These are phyloP conservation scores for Podosphaera xanthii DNA, from an alignment of 2,329 filamentous ascomycete genomes.

Conservation along the genomic window DNA sequence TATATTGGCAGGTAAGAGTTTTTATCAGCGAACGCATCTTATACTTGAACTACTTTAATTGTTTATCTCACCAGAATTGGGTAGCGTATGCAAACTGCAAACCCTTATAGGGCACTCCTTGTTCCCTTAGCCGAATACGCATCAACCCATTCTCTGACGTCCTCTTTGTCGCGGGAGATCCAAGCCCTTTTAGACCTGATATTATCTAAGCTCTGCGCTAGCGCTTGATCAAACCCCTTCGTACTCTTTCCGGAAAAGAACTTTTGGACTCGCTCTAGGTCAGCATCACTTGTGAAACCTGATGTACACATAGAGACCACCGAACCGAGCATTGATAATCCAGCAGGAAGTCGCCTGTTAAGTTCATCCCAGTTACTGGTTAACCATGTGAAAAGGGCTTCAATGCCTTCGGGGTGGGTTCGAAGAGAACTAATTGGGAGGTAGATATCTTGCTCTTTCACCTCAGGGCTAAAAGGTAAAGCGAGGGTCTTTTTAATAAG, in stretches of 20 bases:
- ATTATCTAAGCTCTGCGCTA: conserved; percentile 74
- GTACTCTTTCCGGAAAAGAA: conserved; percentile 72
- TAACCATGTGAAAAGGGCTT: conserved; percentile 65
- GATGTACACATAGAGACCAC: conserved; percentile 66
- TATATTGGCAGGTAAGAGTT: no score
- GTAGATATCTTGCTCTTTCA: conserved; percentile 90
- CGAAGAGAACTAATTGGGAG: conserved; percentile 64
- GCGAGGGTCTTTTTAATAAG: conserved; percentile 63
- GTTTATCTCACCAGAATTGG: no score
- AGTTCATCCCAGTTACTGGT: conserved; percentile 74
- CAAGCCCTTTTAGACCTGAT: conserved; percentile 69
- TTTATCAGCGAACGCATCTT: no score
- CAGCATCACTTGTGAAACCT: conserved; percentile 55
- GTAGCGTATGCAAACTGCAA: neutral
- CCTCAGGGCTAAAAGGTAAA: conserved; percentile 53
- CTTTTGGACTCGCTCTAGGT: conserved; percentile 49
- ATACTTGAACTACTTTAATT: no score
- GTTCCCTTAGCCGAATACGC: conserved; percentile 22
- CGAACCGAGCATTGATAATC: conserved; percentile 61
- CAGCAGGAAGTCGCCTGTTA: conserved; percentile 62
- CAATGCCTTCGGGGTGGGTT: conserved; percentile 52
- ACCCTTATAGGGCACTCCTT: conserved; percentile 14
- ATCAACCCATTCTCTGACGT: conserved; percentile 53
- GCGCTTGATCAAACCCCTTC: conserved; percentile 66
- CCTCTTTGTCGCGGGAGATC: conserved; percentile 51